Percentiles rank a stretch among this genome's conserved stretches.
Evolutionary conservation across 441 rosid genomes (phyloP).

Genomic region (Populus hybrid): DNA sequence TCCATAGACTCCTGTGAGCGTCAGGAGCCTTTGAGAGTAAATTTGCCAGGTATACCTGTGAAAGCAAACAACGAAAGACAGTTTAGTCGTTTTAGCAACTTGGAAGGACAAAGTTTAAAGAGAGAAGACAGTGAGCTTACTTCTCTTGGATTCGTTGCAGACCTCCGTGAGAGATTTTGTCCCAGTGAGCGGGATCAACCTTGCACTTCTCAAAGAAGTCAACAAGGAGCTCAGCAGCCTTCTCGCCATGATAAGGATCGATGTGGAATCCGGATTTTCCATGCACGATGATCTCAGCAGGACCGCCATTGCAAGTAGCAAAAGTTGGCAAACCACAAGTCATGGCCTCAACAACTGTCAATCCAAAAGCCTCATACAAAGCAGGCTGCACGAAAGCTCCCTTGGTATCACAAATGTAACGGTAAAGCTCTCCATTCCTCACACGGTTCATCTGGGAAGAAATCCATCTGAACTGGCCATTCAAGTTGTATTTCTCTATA

Average conservation of each 20-base stretch:
- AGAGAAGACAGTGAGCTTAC: conserved; percentile 29
- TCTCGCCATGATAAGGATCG: conserved; percentile 87
- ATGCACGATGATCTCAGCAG: conserved; percentile 85
- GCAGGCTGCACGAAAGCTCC: conserved; percentile 97
- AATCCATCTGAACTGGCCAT: conserved; percentile 91
- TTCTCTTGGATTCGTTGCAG: conserved; percentile 79
- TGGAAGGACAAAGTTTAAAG: background rate
- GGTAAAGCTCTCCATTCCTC: conserved; percentile 84
- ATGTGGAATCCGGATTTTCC: conserved; percentile 87
- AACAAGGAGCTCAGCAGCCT: conserved; percentile 69
- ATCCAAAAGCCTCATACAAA: conserved; percentile 82
- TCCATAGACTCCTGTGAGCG: conserved; percentile 87
- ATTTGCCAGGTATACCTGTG: conserved; percentile 88
- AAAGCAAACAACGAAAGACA: background rate
- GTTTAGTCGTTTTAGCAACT: background rate
- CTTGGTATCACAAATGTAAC: conserved; percentile 74
- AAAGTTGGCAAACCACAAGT: conserved; percentile 90
- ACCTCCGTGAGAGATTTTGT: conserved; percentile 62
- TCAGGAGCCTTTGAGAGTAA: conserved; percentile 81
- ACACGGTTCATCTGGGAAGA: conserved; percentile 90
- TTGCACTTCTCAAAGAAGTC: conserved; percentile 79
- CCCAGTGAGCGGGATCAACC: conserved; percentile 67
- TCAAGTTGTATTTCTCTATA: conserved; percentile 64
- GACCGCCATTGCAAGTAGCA: conserved; percentile 92
- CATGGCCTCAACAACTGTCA: conserved; percentile 95